Percentiles rank a stretch among this genome's conserved stretches.
These are phyloP conservation scores for Phanerochaete sordida DNA, from an alignment of 768 basidiomycete genomes.

Conservation along the genomic window DNA sequence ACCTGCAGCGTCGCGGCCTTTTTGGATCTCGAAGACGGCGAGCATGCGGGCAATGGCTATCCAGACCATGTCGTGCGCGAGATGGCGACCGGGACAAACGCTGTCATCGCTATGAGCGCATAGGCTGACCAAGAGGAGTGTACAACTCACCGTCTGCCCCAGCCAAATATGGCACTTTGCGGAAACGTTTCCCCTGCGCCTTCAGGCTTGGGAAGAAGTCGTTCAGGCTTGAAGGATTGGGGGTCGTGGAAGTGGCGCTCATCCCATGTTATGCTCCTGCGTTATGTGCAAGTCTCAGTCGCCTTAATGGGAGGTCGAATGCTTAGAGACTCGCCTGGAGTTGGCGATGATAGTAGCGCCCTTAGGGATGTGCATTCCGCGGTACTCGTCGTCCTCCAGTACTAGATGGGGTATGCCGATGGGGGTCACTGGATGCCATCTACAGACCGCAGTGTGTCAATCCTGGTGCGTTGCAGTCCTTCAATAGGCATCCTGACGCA, in stretches of 20 bases:
- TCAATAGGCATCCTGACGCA: background rate
- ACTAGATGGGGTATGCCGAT: conserved; percentile 37
- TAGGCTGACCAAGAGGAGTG: too few species aligned
- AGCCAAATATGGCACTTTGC: conserved; percentile 8
- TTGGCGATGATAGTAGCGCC: conserved; percentile 31
- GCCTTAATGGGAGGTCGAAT: background rate
- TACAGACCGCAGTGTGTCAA: background rate
- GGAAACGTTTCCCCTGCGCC: conserved; percentile 5
- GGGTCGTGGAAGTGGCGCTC: conserved; percentile 30
- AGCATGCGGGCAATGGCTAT: conserved; percentile 18
- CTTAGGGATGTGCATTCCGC: conserved; percentile 25
- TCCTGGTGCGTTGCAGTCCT: background rate
- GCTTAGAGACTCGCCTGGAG: conserved; percentile 35
- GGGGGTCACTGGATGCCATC: conserved; percentile 19
- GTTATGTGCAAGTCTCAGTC: background rate
- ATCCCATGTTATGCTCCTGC: conserved; percentile 23
- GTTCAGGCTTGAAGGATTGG: conserved; percentile 20
- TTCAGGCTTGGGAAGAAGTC: conserved; percentile 5
- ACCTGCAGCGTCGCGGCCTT: background rate
- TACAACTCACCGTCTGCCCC: conserved; percentile 19
- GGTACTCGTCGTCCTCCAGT: conserved; percentile 26
- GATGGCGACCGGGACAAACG: conserved; percentile 22
- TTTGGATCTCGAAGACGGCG: conserved; percentile 14
- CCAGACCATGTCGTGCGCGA: conserved; percentile 22
- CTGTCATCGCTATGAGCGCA: background rate